These are phyloP conservation scores for sweet orange (Citrus sinensis) DNA, from an alignment of 345 rosid genomes.

Conservation along the genomic window DVS_A1.0 CM039165.1:28863501-28864000, in stretches of 20 bases:
- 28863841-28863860: constrained; percentile 79
- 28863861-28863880: constrained; percentile 54
- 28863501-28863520: constrained; percentile 75
- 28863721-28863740: constrained; percentile 59
- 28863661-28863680: constrained; percentile 87
- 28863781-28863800: constrained; percentile 9
- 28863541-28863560: constrained; percentile 3
- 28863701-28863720: constrained; percentile 74
- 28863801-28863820: constrained; percentile 63
- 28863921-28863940: constrained; percentile 60
- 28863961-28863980: constrained; percentile 14
- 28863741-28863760: constrained; percentile 12
- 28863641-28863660: constrained; percentile 79
- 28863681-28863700: constrained; percentile 91
- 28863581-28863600: background rate
- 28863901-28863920: constrained; percentile 62
- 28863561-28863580: background rate
- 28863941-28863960: constrained; percentile 69
- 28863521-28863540: constrained; percentile 13
- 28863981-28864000: background rate
- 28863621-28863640: constrained; percentile 63
- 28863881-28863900: constrained; percentile 87
- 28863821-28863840: constrained; percentile 88
- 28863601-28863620: background rate
- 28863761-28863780: constrained; percentile 3